Percentiles rank a stretch among this genome's conserved stretches.
phyloP scores from a whole-genome alignment of 371 early-diverging fungal species.

The Vittaforma corneae region DNA sequence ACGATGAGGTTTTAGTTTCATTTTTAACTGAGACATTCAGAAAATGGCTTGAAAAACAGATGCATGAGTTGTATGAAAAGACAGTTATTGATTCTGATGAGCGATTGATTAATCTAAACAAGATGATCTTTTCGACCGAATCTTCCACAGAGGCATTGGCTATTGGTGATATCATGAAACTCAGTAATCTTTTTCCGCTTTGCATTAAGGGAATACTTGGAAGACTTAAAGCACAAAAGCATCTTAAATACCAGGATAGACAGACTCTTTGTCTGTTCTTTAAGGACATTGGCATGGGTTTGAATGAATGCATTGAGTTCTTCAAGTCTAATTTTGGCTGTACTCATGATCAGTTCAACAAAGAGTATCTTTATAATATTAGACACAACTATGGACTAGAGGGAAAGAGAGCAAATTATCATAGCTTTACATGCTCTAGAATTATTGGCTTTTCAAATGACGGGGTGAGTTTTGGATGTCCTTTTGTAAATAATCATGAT shows the following conservation, averaged over 20 bases:
- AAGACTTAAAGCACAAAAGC: constrained; percentile 39
- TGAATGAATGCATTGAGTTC: constrained; percentile 48
- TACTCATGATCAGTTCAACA: constrained; percentile 77
- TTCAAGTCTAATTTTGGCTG: constrained; percentile 58
- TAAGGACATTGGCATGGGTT: constrained; percentile 50
- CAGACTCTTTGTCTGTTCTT: constrained; percentile 52
- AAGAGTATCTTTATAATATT: constrained; percentile 80
- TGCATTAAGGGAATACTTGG: constrained; percentile 49
- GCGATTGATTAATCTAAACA: constrained; percentile 30
- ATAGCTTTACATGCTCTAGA: constrained; percentile 75
- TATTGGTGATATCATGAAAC: background rate
- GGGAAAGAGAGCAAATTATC: constrained; percentile 79
- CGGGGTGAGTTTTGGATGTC: constrained; percentile 24
- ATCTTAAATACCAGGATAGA: constrained; percentile 58
- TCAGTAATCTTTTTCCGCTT: constrained; percentile 43
- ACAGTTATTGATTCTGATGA: constrained; percentile 29
- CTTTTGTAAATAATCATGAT: constrained; percentile 34
- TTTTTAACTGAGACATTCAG: constrained; percentile 41
- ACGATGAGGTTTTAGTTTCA: constrained; percentile 17
- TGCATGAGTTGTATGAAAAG: constrained; percentile 27
- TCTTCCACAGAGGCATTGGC: background rate
- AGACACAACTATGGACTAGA: constrained; percentile 92
- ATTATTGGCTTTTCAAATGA: constrained; percentile 67
- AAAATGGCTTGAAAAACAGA: constrained; percentile 27
- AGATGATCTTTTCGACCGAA: constrained; percentile 23